Conservation (phyloP, 2,329 filamentous ascomycete genomes). For the Talaromyces sp. region DNA sequence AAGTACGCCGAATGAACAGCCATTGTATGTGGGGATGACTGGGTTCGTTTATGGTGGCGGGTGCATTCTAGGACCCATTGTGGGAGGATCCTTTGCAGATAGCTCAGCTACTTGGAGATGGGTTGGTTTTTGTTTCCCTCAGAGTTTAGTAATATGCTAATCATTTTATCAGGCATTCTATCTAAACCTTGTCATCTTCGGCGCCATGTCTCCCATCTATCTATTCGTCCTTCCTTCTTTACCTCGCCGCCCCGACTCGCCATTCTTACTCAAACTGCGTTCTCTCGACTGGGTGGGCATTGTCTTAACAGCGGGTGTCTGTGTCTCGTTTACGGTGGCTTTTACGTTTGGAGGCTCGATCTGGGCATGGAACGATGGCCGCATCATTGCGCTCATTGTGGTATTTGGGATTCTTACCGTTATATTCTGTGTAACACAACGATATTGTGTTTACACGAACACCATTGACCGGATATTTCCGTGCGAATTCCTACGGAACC, state of each 20-base stretch:
- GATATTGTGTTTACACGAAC: slow-evolving; percentile 37
- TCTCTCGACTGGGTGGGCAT: slow-evolving; percentile 38
- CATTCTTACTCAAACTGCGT: not conserved
- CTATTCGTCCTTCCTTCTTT: slow-evolving; percentile 36
- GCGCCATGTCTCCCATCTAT: slow-evolving; percentile 36
- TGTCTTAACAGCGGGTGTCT: slow-evolving; percentile 36
- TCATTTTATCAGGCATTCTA: slow-evolving; percentile 29
- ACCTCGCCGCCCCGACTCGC: slow-evolving; percentile 7
- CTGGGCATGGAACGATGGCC: slow-evolving; percentile 43
- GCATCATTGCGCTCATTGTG: slow-evolving; percentile 45
- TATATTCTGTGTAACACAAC: slow-evolving; percentile 44
- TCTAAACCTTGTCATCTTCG: slow-evolving; percentile 48
- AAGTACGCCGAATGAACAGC: slow-evolving; percentile 19
- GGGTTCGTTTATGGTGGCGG: slow-evolving; percentile 33
- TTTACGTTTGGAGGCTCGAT: slow-evolving; percentile 46
- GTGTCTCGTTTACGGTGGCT: slow-evolving; percentile 40
- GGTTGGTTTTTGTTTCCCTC: slow-evolving; percentile 22
- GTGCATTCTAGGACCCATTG: slow-evolving; percentile 32
- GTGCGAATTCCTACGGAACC: slow-evolving; percentile 36
- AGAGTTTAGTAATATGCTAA: not conserved
- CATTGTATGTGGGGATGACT: slow-evolving; percentile 26
- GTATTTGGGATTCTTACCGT: slow-evolving; percentile 41
- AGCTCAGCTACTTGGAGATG: slow-evolving; percentile 23
- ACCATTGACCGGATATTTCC: slow-evolving; percentile 45
- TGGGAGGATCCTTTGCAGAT: slow-evolving; percentile 33